Conservation (phyloP, 148 eudicot species). For the Nepenthes mirabilis region DNA sequence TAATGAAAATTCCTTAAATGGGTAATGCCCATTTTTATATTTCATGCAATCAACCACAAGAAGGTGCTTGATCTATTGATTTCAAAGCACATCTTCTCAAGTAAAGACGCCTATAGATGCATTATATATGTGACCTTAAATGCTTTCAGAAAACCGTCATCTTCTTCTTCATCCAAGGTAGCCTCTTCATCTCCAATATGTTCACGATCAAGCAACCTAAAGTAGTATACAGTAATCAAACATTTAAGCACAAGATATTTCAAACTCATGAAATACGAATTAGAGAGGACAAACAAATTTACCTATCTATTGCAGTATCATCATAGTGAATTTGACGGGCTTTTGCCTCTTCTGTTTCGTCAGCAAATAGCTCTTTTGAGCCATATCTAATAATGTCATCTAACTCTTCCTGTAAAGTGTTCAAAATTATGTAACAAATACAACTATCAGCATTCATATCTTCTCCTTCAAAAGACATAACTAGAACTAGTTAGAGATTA, state of each 20-base stretch:
- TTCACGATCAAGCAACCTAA: constrained; percentile 82
- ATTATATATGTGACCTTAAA: constrained; percentile 50
- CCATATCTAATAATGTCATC: constrained; percentile 98
- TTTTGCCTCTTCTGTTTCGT: constrained; percentile 91
- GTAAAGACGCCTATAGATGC: neutral
- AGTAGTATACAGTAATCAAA: constrained; percentile 3
- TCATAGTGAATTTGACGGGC: constrained; percentile 97
- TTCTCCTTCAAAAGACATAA: neutral
- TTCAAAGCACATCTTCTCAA: neutral
- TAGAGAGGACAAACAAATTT: constrained; percentile 7
- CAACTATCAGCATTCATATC: constrained; percentile 3
- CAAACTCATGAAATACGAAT: neutral
- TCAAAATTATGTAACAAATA: neutral
- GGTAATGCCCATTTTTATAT: no score
- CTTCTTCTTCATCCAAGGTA: constrained; percentile 71
- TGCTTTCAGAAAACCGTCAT: constrained; percentile 78
- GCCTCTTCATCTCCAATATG: constrained; percentile 80
- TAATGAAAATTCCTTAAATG: no score
- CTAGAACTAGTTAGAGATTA: no score
- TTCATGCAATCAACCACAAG: neutral
- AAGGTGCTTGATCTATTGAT: neutral
- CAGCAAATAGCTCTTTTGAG: constrained; percentile 85
- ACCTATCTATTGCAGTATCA: constrained; percentile 91
- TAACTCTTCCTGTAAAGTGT: constrained; percentile 64
- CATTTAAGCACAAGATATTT: neutral